phyloP scores from a whole-genome alignment of 306 rosid genomes.

The Morella rubra region DNA sequence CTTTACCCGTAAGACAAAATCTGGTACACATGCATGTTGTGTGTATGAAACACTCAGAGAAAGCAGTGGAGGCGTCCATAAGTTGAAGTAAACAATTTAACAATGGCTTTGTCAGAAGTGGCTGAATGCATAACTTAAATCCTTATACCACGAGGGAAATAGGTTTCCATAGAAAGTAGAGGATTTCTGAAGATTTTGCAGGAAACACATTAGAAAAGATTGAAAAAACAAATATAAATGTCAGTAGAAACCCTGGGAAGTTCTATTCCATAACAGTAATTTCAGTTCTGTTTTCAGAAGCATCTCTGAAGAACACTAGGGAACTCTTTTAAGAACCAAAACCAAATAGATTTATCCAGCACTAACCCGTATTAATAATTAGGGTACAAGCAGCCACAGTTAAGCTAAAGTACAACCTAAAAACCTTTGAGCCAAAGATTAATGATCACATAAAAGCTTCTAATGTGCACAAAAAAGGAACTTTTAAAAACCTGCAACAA shows the following conservation, averaged over 20 bases:
- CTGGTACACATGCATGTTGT: not conserved
- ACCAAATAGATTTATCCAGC: not conserved
- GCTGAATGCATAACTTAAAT: constrained; percentile 14
- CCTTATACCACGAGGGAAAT: not conserved
- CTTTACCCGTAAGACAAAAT: not conserved
- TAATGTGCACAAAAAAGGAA: not conserved
- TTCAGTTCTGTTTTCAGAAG: constrained; percentile 6
- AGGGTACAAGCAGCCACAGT: not conserved
- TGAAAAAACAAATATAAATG: too few relatives aligned
- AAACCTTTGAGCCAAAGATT: not conserved
- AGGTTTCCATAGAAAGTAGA: not conserved
- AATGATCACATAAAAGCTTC: not conserved
- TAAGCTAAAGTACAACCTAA: not conserved
- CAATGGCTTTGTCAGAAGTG: not conserved
- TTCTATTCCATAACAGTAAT: constrained; percentile 5
- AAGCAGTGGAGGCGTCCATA: not conserved
- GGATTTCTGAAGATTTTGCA: not conserved
- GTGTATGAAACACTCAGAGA: not conserved
- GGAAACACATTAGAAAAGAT: constrained; percentile 17
- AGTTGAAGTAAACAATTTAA: not conserved
- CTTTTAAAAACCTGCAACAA: not conserved
- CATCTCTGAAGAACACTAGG: not conserved
- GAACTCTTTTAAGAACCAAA: not conserved
- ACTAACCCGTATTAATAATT: not conserved
- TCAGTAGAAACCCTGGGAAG: not conserved